Evolutionary conservation across 768 basidiomycete species (phyloP), one percentile per base, ranked within the genome.

Genomic region (Agrocybe pediades): DNA sequence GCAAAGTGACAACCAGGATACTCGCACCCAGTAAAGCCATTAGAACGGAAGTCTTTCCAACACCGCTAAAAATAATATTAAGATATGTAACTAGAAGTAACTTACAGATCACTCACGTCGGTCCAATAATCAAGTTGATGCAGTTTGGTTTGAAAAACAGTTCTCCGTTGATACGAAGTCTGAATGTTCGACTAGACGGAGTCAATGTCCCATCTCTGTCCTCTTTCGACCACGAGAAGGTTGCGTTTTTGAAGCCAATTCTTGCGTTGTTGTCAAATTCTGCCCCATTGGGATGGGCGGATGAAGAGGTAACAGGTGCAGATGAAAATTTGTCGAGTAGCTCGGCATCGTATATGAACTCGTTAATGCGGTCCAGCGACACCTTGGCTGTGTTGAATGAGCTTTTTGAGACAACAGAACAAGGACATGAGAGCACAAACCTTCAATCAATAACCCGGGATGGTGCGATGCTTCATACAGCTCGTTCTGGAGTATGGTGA

Each of bases 111-210:
- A 19, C 61, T 36, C 40, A 65, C 65, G 85, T 85, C 9, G 83
- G 79, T 6, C 85, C 84, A 41, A 85, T 67, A n/a, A 86, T 76
- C 54, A 84, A 68, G 58, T 86, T 86, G 50, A 84, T 73, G 51
- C 66, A 58, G n/a, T 79, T 78, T 6, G 65, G 72, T 55, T 76
- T 74, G 74, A 88, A 88, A 9, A 74, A 46, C 0, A 88, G 56
- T 33, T 85, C 79, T 17, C 74, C 82, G 0, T 80, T 72, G 43
- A 86, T 71, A 16, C 67, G 69, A 16, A 88, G 75, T 19, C 68
- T 68, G 66, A 84, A 87, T 39, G 64, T 76, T 20, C 83, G 73
- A 29, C 71, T 67, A 5, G 76, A 76, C 3, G 76, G 75, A 1
- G 79, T 79, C 23, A 66, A 15, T 6, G 62, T 51, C 52, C 65